Evolutionary conservation across 805 yeast genomes (phyloP).

Genomic region (Millerago galiae): DNA sequence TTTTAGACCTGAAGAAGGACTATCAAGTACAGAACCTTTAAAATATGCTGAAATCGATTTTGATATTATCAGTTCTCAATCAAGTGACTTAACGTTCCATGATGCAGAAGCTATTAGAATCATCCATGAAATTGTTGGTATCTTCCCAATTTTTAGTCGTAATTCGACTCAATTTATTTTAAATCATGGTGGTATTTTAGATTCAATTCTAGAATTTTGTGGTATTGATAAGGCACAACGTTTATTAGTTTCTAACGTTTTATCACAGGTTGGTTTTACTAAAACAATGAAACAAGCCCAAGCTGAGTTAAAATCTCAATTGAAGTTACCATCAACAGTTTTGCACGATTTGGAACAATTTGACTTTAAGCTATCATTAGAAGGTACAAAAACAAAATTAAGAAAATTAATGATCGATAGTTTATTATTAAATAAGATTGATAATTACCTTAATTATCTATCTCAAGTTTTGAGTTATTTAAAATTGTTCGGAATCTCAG

Average conservation of each 20-base stretch:
- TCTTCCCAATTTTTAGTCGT: conserved; percentile 61
- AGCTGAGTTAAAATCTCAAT: conserved; percentile 50
- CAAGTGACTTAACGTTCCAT: conserved; percentile 43
- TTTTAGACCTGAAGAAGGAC: conserved; percentile 54
- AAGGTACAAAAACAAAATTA: conserved; percentile 54
- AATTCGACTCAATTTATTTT: conserved; percentile 54
- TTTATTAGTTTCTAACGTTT: conserved; percentile 55
- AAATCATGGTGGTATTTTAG: conserved; percentile 77
- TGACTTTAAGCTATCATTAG: conserved; percentile 68
- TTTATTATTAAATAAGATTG: conserved; percentile 54
- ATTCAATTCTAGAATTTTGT: conserved; percentile 73
- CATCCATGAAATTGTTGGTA: conserved; percentile 61
- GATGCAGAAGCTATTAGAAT: conserved; percentile 90
- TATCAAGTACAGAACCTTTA: conserved; percentile 63
- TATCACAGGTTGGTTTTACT: conserved; percentile 74
- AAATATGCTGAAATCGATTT: conserved; percentile 80
- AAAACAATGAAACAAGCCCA: conserved; percentile 55
- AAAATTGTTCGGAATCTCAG: conserved; percentile 51
- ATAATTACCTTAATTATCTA: conserved; percentile 57
- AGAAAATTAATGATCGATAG: conserved; percentile 70
- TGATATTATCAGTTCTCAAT: conserved; percentile 56
- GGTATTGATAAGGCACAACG: conserved; percentile 72
- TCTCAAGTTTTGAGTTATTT: conserved; percentile 48
- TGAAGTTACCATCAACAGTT: conserved; percentile 74
- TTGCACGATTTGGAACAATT: conserved; percentile 76